Percentiles rank a stretch among this genome's conserved stretches.
Conservation (phyloP, 305 asterid genomes). For the Coffea humblotiana region DNA sequence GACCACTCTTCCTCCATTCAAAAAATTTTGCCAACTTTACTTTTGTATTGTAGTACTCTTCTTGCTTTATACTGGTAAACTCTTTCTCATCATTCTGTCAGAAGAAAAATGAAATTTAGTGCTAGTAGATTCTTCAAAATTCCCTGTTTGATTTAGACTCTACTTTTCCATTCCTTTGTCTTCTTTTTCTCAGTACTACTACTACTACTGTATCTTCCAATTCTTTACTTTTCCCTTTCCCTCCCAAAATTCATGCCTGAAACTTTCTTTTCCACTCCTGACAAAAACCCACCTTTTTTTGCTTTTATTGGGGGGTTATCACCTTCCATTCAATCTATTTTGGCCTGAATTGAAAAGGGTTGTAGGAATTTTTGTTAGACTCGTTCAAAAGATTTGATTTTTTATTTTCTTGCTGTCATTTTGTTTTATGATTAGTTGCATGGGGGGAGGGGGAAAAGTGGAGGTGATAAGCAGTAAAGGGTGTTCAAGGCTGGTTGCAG, state of each 20-base stretch:
- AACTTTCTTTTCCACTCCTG: slow-evolving; percentile 5
- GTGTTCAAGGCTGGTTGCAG: slow-evolving; percentile 74
- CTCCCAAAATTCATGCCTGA: slow-evolving; percentile 10
- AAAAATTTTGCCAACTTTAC: slow-evolving; percentile 10
- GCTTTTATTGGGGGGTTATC: not conserved
- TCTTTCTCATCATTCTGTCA: slow-evolving; percentile 27
- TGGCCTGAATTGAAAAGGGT: not conserved
- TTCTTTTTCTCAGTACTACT: slow-evolving; percentile 1
- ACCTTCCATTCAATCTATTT: not conserved
- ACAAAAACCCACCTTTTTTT: slow-evolving; percentile 11
- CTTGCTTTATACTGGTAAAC: not conserved
- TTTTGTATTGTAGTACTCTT: not conserved
- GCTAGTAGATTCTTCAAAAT: slow-evolving; percentile 9
- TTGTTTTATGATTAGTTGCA: slow-evolving; percentile 35
- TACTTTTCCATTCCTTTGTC: slow-evolving; percentile 13
- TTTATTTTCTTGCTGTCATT: not conserved
- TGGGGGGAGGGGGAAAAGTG: slow-evolving; percentile 57
- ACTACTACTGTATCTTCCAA: slow-evolving; percentile 12
- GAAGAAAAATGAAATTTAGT: slow-evolving; percentile 8
- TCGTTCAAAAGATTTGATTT: not conserved
- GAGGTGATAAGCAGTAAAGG: slow-evolving; percentile 81
- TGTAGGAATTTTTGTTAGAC: not conserved
- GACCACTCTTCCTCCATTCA: slow-evolving; percentile 7
- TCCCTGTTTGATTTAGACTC: slow-evolving; percentile 22
- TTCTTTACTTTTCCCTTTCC: slow-evolving; percentile 12